A percentile compares a stretch with the other conserved stretches of the same genome.
phyloP scores from a whole-genome alignment of 2,329 filamentous ascomycete genomes.

The Ciborinia camelliae region DNA sequence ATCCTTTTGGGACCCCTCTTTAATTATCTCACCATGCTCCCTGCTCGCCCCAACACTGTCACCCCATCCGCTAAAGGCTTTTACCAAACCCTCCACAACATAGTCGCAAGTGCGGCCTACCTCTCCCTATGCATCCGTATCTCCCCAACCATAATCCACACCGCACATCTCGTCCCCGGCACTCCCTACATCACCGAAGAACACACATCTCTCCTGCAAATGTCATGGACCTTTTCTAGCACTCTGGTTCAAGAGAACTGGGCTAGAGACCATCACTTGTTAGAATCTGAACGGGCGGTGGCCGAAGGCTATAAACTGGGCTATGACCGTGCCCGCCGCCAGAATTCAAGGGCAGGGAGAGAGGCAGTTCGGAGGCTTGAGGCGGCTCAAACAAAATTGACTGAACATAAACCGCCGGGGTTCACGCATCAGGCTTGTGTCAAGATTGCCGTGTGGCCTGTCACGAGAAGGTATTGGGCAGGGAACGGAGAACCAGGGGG shows the following conservation, averaged over 20 bases:
- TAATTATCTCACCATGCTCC: constrained; percentile 25
- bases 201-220: constrained; percentile 21
- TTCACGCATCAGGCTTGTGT: constrained; percentile 19
- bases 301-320: background rate
- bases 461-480: constrained; percentile 27
- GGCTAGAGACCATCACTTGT: background rate
- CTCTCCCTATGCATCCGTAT: constrained; percentile 28
- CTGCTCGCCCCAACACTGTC: background rate
- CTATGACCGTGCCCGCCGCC: background rate
- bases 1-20: constrained; percentile 34
- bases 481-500: constrained; percentile 23
- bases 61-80: constrained; percentile 18
- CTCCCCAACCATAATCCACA: constrained; percentile 31
- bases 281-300: background rate
- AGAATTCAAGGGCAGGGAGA: background rate
- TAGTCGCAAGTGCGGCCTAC: constrained; percentile 31
- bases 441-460: constrained; percentile 30
- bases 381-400: background rate
- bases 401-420: background rate
- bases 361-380: background rate
- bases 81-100: constrained; percentile 32
- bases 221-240: constrained; percentile 23
- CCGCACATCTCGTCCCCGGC: constrained; percentile 24
- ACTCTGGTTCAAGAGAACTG: constrained; percentile 6
- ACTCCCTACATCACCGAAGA: constrained; percentile 25